Percentiles rank a stretch among this genome's conserved stretches.
These are phyloP conservation scores for Ramaria sp. DNA, from an alignment of 768 basidiomycete species.

Conservation along the genomic window DNA sequence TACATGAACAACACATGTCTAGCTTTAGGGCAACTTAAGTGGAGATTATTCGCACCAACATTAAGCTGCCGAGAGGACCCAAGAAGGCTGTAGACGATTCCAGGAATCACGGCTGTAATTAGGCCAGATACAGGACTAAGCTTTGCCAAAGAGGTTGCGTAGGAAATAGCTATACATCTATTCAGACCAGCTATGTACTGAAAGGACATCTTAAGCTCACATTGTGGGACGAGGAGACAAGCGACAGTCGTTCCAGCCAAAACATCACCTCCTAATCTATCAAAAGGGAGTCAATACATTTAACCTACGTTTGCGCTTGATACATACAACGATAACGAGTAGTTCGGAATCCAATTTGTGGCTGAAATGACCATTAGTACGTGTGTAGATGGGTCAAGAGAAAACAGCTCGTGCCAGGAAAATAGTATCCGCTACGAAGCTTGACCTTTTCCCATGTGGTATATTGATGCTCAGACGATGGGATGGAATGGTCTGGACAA, in stretches of 20 bases:
- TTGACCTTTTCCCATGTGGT: constrained; percentile 2
- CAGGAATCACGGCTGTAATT: constrained; percentile 81
- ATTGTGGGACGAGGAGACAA: constrained; percentile 75
- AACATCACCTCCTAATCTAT: constrained; percentile 57
- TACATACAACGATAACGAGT: constrained; percentile 53
- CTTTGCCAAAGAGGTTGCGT: constrained; percentile 80
- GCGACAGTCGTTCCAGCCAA: constrained; percentile 81
- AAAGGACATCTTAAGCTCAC: not conserved
- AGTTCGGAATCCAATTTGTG: constrained; percentile 66
- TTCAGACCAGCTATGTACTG: not conserved
- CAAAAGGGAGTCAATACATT: not conserved
- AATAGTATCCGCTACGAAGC: constrained; percentile 7
- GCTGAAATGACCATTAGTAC: not conserved
- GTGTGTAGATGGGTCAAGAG: not conserved
- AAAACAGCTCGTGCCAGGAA: not conserved
- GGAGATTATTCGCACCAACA: constrained; percentile 17
- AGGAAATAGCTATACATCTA: constrained; percentile 50
- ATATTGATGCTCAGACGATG: not conserved
- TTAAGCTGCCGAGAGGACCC: constrained; percentile 77
- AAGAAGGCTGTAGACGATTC: constrained; percentile 81
- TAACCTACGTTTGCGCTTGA: not conserved
- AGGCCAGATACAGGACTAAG: constrained; percentile 79
- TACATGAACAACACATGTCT: not conserved
- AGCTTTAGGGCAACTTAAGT: not conserved
- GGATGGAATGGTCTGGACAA: not conserved